Base-by-base conservation (phyloP, 768 basidiomycete species). In the Scleroderma bovista region DNA sequence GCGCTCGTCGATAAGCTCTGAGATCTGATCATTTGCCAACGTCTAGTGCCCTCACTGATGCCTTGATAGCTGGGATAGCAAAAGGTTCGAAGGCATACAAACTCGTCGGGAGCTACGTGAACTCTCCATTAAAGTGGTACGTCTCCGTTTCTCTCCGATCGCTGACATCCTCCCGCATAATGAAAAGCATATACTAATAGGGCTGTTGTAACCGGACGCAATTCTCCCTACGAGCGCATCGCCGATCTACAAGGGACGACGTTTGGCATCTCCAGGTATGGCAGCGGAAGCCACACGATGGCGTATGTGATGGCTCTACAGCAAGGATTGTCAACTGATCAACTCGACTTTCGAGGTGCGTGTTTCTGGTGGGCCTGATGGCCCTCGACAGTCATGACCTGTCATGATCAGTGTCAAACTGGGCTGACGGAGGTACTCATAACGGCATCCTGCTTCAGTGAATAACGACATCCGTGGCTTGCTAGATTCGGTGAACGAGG, bases 221-320 rank as follows among this genome's bases (percentile, higher is more conserved):
- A 76, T 32, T 81, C 88, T 3, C 65, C 75, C 48, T 93, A 81
- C 65, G 72, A 89, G 37, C 70, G 71, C 12, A 84, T 97, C 40
- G 60, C 75, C 9, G 86, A 94, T 60, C 74, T 98, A 12, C 75
- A 84, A 55, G 89, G 81, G 5, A 88, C 89, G 1, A 86, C 82
- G 3, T 76, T 96, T 29, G 95, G 95, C 3, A 95, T 97, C 47
- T 95, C 92, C 22, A 74, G 95, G 34, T 71, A 79, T 42, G 95
- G 93, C 57, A 95, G 89, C 57, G 93, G 93, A 20, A 88, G 86
- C 55, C 88, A 94, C 64, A 92, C 90, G 1, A 97, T 98, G 93
- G 94, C 93, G 3, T 89, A 86, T 56, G 92, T 96, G 22, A 89
- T 96, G 88, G 90, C 90, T 4, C 69, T 89, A 29, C 86, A 94